Conservation (phyloP, 2,329 filamentous ascomycete species). For the Exophiala spinifera region DNA sequence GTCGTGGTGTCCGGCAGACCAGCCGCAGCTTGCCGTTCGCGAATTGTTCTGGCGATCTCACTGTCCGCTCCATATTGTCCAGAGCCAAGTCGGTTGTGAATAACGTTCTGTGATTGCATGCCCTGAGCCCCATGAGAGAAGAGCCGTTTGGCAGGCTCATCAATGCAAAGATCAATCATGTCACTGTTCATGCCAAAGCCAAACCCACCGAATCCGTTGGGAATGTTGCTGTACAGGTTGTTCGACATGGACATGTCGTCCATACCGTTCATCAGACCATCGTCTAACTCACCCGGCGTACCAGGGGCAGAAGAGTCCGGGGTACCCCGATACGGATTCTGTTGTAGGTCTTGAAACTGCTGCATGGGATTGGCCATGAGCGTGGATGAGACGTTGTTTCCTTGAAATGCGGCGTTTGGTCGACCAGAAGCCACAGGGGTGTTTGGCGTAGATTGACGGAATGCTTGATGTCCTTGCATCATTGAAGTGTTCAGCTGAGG, state of each 20-base stretch:
- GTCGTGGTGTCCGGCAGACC: conserved; percentile 49
- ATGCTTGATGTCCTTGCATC: conserved; percentile 69
- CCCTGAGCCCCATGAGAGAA: conserved; percentile 80
- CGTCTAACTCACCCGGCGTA: conserved; percentile 71
- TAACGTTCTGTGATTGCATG: conserved; percentile 55
- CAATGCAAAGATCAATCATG: conserved; percentile 67
- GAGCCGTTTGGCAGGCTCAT: conserved; percentile 89
- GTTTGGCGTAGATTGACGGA: conserved; percentile 80
- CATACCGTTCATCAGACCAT: conserved; percentile 64
- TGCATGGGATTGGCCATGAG: conserved; percentile 72
- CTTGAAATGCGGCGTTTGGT: conserved; percentile 59
- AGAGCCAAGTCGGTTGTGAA: conserved; percentile 71
- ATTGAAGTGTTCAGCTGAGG: conserved; percentile 80
- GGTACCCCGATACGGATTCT: conserved; percentile 48
- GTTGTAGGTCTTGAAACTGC: conserved; percentile 56
- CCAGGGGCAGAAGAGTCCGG: conserved; percentile 67
- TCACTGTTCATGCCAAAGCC: conserved; percentile 49
- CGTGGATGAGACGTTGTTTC: conserved; percentile 94
- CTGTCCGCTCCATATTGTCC: conserved; percentile 74
- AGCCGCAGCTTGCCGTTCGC: conserved; percentile 62
- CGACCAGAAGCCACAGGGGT: conserved; percentile 73
- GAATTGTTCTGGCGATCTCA: conserved; percentile 65
- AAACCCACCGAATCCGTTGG: conserved; percentile 35
- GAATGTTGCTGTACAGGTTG: conserved; percentile 39
- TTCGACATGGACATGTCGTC: conserved; percentile 59